A percentile compares a stretch with the other conserved stretches of the same genome.
These are phyloP conservation scores for Chalciporus chontae DNA, from an alignment of 768 basidiomycete genomes.

Conservation along the genomic window DNA sequence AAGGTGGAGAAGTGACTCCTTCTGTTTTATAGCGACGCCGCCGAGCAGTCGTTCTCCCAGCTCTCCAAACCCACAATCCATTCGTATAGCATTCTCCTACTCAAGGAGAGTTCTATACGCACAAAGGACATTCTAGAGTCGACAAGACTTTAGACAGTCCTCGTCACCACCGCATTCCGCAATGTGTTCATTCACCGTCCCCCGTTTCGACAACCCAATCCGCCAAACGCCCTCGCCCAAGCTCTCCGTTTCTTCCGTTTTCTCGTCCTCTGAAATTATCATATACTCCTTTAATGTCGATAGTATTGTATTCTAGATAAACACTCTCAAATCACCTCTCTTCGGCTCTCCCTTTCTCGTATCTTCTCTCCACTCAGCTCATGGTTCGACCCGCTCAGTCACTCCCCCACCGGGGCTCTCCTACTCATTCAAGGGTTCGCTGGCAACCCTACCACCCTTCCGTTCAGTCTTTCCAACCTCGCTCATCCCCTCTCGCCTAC, in stretches of 20 bases:
- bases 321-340: constrained; percentile 12
- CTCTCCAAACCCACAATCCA: too few species aligned
- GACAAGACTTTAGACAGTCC: constrained; percentile 35
- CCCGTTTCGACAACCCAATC: constrained; percentile 25
- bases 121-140: constrained; percentile 42
- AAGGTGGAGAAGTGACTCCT: constrained; percentile 30
- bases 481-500: constrained; percentile 37
- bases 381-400: constrained; percentile 43
- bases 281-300: constrained; percentile 32
- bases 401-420: constrained; percentile 69
- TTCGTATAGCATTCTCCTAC: constrained; percentile 25
- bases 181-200: constrained; percentile 38
- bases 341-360: constrained; percentile 2
- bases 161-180: constrained; percentile 24
- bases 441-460: constrained; percentile 76
- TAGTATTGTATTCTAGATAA: constrained; percentile 36
- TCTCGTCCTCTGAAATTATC: constrained; percentile 11
- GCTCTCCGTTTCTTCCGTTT: constrained; percentile 13
- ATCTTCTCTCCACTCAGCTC: constrained; percentile 6
- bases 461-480: constrained; percentile 36
- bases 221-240: constrained; percentile 13
- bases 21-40: constrained; percentile 28
- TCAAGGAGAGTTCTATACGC: constrained; percentile 19
- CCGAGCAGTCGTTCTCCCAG: too few species aligned
- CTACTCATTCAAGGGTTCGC: constrained; percentile 64